These are phyloP conservation scores for Ceratobasidium sp. DNA, from an alignment of 1,284 basidiomycete genomes.

Conservation along the genomic window DNA sequence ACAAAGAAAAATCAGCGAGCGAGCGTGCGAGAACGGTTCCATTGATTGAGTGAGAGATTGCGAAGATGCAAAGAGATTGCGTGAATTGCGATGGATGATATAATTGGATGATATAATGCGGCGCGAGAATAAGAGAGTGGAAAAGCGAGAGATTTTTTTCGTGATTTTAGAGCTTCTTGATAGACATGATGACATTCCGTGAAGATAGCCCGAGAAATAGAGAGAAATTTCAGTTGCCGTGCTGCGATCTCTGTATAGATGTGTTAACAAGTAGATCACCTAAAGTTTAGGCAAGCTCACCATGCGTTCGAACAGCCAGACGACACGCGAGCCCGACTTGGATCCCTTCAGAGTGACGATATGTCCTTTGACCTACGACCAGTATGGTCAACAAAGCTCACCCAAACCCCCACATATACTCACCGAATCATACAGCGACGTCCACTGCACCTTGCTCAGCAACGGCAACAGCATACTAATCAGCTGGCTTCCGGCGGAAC, in stretches of 20 bases:
- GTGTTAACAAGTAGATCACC: neutral
- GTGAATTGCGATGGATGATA: slow-evolving; percentile 2
- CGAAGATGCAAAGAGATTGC: slow-evolving; percentile 4
- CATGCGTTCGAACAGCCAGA: slow-evolving; percentile 75
- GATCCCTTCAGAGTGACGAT: slow-evolving; percentile 87
- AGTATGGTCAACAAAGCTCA: neutral
- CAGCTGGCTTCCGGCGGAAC: slow-evolving; percentile 84
- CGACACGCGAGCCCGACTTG: slow-evolving; percentile 88
- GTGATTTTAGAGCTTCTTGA: slow-evolving; percentile 9
- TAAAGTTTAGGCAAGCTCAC: slow-evolving; percentile 63
- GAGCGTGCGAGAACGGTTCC: neutral
- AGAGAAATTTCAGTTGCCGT: slow-evolving; percentile 20
- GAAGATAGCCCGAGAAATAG: slow-evolving; percentile 36
- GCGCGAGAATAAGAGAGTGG: slow-evolving; percentile 5
- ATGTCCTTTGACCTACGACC: slow-evolving; percentile 73
- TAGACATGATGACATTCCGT: slow-evolving; percentile 18
- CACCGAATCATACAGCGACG: slow-evolving; percentile 78
- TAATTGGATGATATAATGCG: slow-evolving; percentile 14
- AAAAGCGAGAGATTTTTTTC: neutral
- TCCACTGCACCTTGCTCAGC: slow-evolving; percentile 84
- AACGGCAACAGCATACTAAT: slow-evolving; percentile 82
- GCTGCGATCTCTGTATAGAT: slow-evolving; percentile 40
- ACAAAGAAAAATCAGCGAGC: slow-evolving; percentile 15
- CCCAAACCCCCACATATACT: slow-evolving; percentile 22
- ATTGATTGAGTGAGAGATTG: slow-evolving; percentile 17